Evolutionary conservation across 805 yeast genomes (phyloP), one percentile per base, ranked within the genome.

Genomic region (Danielozyma ontarioensis): DNA sequence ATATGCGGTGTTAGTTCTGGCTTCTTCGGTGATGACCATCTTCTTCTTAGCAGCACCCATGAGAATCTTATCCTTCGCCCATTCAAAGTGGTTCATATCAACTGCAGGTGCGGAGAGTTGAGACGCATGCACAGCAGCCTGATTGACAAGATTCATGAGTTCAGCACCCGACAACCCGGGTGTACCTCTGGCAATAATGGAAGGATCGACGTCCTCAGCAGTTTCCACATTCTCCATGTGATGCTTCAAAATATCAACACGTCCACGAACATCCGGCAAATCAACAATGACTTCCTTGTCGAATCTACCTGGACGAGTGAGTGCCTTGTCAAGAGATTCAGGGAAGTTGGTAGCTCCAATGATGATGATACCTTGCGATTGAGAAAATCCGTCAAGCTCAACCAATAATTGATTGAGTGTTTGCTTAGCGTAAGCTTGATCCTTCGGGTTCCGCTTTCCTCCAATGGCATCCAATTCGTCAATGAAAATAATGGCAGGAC

Each of bases 121-220:
- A 18, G 97, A 87, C 0, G 98, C 99, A 55, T 83, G 83, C 29
- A 93, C 88, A 3, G 99, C 99, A 12, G 99, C 99, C 60, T 93
- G 97, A 62, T 93, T 93, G 26, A 93, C 97, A 43, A 93, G 71
- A 57, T 93, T 93, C 80, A 86, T 85, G 42, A 93, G 68, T 48
- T 89, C 97, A 14, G 99, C 99, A 54, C 99, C 99, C n/a, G 95
- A 82, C 50, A 93, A 73, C 11, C 99, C 99, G 3, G 97, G 95
- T 2, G 98, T 93, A 39, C 97, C 96, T 59, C 98, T 76, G 7
- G 99, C 98, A 53, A 93, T 75, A 39, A 88, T 74, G 14, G 86
- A 72, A 19, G 96, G 83, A 55, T 93, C 96, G 24, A 93, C 96
- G 46, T 19, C 79, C 40, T 81, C 75, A 5, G 94, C 77, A 36